Evolutionary conservation across 306 rosid genomes (phyloP).

Genomic region (Crotalaria pallida): DNA sequence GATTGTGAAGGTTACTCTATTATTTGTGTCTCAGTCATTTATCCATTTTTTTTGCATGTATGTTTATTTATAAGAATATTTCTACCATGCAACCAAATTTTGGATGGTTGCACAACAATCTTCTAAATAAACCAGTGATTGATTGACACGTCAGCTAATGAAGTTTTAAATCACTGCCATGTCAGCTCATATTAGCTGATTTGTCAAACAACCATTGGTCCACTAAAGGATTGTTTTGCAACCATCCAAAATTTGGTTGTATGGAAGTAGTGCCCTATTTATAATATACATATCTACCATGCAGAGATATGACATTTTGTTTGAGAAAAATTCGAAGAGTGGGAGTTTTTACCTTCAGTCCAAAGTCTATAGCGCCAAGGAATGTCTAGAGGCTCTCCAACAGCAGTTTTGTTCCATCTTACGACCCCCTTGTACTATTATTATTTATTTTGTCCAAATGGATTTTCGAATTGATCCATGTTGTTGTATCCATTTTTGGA

Average conservation of each 20-base stretch:
- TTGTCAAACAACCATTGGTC: too few species aligned
- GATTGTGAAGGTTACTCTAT: constrained; percentile 49
- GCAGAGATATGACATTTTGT: constrained; percentile 69
- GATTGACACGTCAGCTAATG: too few species aligned
- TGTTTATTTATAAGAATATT: not conserved
- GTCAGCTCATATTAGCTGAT: too few species aligned
- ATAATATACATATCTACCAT: not conserved
- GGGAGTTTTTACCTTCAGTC: constrained; percentile 94
- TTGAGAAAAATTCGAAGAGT: constrained; percentile 67
- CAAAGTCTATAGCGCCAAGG: constrained; percentile 88
- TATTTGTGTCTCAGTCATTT: not conserved
- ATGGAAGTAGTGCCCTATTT: too few species aligned
- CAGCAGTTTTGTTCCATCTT: not conserved
- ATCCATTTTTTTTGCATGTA: not conserved
- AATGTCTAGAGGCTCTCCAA: constrained; percentile 53
- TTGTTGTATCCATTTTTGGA: not conserved
- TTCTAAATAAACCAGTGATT: too few species aligned
- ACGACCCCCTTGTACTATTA: not conserved
- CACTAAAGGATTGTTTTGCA: too few species aligned
- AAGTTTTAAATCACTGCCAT: too few species aligned
- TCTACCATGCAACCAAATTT: too few species aligned
- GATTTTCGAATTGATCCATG: not conserved
- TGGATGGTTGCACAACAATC: too few species aligned
- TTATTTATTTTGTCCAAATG: not conserved
- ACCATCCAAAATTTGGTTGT: too few species aligned